These are phyloP conservation scores for Thielaviopsis euricoi DNA, from an alignment of 2,329 filamentous ascomycete species.

Conservation along the genomic window DNA sequence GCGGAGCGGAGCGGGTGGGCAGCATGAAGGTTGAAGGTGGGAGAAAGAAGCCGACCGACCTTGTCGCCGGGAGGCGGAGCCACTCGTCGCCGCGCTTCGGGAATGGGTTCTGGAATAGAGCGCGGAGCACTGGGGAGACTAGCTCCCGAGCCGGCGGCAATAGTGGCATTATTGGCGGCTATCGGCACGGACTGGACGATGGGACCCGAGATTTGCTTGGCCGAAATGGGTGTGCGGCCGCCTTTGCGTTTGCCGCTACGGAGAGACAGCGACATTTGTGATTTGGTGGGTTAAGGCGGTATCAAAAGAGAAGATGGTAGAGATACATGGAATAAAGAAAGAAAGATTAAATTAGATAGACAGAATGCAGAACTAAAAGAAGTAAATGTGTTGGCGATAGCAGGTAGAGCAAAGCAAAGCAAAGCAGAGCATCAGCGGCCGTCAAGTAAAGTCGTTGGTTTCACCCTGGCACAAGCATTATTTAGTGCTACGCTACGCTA, in stretches of 20 bases:
- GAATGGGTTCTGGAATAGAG: conserved; percentile 4
- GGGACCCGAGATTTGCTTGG: conserved; percentile 45
- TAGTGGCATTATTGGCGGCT: conserved; percentile 13
- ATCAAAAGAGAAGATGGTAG: neutral
- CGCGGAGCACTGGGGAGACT: conserved; percentile 8
- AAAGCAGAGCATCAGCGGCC: too few species aligned
- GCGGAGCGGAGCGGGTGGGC: too few species aligned
- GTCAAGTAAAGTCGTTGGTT: too few species aligned
- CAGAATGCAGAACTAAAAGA: too few species aligned
- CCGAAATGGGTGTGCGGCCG: conserved; percentile 43
- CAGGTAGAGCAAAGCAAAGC: too few species aligned
- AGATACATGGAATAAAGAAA: too few species aligned
- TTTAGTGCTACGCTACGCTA: too few species aligned
- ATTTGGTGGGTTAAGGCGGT: neutral
- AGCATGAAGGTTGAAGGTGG: neutral
- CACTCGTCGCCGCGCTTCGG: conserved; percentile 28
- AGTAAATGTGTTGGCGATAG: too few species aligned
- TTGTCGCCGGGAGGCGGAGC: conserved; percentile 39
- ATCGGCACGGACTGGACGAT: conserved; percentile 33
- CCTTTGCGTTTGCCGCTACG: conserved; percentile 45
- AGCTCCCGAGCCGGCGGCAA: conserved; percentile 14
- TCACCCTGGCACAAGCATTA: too few species aligned
- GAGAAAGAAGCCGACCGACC: conserved; percentile 21
- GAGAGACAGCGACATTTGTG: conserved; percentile 44
- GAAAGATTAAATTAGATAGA: too few species aligned